phyloP scores from a whole-genome alignment of 1,284 basidiomycete genomes.

The Apiotrichum brassicae region DNA sequence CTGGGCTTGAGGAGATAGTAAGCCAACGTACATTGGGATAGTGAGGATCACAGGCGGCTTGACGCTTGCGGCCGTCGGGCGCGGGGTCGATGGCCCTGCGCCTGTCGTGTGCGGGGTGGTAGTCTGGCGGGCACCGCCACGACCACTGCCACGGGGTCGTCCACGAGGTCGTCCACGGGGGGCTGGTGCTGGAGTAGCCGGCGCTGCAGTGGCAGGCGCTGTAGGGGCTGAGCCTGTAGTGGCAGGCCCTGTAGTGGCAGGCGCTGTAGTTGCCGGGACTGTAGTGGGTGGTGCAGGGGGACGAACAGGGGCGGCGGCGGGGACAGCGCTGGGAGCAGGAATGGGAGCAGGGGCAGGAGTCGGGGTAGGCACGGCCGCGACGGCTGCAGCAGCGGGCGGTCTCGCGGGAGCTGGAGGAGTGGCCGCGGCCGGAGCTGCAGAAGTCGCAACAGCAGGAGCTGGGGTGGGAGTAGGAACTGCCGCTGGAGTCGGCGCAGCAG shows the following conservation, averaged over 20 bases:
- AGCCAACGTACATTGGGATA: slow-evolving; percentile 12
- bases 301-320: no score
- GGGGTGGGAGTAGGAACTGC: not conserved
- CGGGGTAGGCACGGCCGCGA: no score
- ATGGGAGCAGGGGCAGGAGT: no score
- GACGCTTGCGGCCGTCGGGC: not conserved
- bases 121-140: slow-evolving; percentile 10
- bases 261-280: not conserved
- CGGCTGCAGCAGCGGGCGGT: no score
- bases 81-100: not conserved
- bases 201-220: not conserved
- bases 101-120: not conserved
- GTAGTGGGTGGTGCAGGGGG: not conserved
- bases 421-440: not conserved
- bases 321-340: no score
- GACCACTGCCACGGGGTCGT: slow-evolving; percentile 13
- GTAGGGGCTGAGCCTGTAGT: not conserved
- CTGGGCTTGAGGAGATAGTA: not conserved
- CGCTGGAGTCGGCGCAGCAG: not conserved
- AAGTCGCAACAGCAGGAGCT: not conserved
- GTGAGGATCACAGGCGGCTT: slow-evolving; percentile 16
- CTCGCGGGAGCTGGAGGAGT: not conserved
- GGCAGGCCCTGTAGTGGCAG: not conserved
- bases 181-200: no score
- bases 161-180: slow-evolving; percentile 17